Evolutionary conservation across 495 filamentous ascomycete species (phyloP).

Genomic region (Daldinia decipiens): DNA sequence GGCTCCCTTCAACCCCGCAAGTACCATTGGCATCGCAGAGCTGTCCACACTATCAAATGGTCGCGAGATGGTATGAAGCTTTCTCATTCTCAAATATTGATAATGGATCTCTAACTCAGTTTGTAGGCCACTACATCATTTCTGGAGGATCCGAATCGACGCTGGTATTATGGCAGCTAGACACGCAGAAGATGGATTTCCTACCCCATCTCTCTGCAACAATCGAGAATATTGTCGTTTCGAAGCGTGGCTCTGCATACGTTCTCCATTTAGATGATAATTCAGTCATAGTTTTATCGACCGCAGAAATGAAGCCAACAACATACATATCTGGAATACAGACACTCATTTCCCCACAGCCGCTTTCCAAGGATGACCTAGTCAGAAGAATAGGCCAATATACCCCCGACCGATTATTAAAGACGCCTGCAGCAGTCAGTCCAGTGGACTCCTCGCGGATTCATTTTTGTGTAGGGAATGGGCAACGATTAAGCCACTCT

Average conservation of each 20-base stretch:
- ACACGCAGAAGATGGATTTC: slow-evolving; percentile 80
- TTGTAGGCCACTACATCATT: slow-evolving; percentile 89
- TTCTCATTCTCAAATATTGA: not conserved
- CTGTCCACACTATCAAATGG: slow-evolving; percentile 84
- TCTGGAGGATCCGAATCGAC: slow-evolving; percentile 93
- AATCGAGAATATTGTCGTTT: slow-evolving; percentile 85
- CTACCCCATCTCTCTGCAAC: slow-evolving; percentile 87
- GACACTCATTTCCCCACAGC: slow-evolving; percentile 58
- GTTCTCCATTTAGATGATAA: slow-evolving; percentile 89
- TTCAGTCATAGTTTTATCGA: slow-evolving; percentile 85
- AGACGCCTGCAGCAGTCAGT: slow-evolving; percentile 50
- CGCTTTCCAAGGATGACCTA: slow-evolving; percentile 54
- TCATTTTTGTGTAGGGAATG: slow-evolving; percentile 59
- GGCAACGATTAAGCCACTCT: slow-evolving; percentile 54
- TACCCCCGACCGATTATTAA: slow-evolving; percentile 37
- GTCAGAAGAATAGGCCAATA: slow-evolving; percentile 50
- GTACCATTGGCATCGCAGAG: slow-evolving; percentile 91
- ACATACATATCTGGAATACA: slow-evolving; percentile 86
- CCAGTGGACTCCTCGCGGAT: slow-evolving; percentile 55
- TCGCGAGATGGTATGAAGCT: slow-evolving; percentile 80
- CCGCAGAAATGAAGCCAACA: slow-evolving; percentile 82
- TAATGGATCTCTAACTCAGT: slow-evolving; percentile 31
- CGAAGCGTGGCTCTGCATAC: slow-evolving; percentile 80
- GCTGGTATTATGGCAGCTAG: slow-evolving; percentile 93
- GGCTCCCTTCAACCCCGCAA: slow-evolving; percentile 60